Evolutionary conservation across 495 filamentous ascomycete species (phyloP).

Genomic region (Thozetella sp.): DNA sequence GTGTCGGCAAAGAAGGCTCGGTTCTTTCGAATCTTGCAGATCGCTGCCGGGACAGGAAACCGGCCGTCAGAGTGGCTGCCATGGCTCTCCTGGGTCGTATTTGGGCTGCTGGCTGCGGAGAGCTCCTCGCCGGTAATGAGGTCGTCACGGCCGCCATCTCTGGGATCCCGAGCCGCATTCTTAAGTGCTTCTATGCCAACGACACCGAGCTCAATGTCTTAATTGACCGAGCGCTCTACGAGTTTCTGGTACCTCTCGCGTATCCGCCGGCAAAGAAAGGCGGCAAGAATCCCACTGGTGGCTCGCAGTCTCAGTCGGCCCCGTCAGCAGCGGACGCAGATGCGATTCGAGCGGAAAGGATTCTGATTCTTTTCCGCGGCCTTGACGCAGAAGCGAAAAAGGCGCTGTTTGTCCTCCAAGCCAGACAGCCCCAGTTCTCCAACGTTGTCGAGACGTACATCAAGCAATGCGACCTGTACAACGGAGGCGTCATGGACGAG

Average conservation of each 20-base stretch:
- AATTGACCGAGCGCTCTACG: constrained; percentile 84
- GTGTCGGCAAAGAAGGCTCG: constrained; percentile 67
- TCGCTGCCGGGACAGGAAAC: constrained; percentile 84
- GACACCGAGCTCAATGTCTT: constrained; percentile 82
- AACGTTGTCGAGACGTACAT: constrained; percentile 73
- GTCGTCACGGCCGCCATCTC: constrained; percentile 69
- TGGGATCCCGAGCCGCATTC: constrained; percentile 80
- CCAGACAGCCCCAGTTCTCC: constrained; percentile 69
- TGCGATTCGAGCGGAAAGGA: constrained; percentile 81
- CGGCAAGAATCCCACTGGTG: constrained; percentile 56
- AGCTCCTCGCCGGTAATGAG: constrained; percentile 84
- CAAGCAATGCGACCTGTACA: constrained; percentile 81
- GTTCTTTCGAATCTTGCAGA: constrained; percentile 81
- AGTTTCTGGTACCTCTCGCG: constrained; percentile 78
- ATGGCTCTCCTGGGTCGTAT: constrained; percentile 82
- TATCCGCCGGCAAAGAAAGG: constrained; percentile 76
- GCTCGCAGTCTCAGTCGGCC: constrained; percentile 55
- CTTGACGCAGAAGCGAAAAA: constrained; percentile 79
- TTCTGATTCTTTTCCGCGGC: constrained; percentile 76
- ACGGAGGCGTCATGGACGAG: constrained; percentile 80
- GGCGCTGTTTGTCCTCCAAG: constrained; percentile 87
- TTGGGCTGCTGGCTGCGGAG: constrained; percentile 89
- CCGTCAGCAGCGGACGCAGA: constrained; percentile 66
- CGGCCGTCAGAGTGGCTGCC: constrained; percentile 77
- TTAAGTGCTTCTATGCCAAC: constrained; percentile 89